Conservation (phyloP, 176 grass and related monocot species). For the Echinochloa phyllopogon region DNA sequence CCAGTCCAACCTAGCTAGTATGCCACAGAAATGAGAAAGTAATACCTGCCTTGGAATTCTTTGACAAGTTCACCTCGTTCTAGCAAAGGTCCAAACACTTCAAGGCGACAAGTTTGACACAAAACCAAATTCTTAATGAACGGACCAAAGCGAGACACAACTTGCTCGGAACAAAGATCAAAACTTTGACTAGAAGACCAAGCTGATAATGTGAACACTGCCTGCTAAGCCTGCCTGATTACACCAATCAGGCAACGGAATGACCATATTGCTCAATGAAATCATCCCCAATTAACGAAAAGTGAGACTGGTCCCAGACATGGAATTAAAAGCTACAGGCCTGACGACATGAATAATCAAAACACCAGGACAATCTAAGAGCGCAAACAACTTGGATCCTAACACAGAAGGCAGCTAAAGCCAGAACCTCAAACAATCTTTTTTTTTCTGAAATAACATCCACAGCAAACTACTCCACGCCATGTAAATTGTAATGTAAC, state of each 20-base stretch:
- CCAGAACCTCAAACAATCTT: background rate
- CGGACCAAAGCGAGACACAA: background rate
- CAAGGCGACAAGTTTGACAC: background rate
- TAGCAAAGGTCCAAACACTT: background rate
- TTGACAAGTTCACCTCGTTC: background rate
- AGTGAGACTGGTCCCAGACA: background rate
- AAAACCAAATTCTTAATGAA: background rate
- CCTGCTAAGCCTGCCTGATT: background rate
- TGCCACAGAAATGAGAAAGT: slow-evolving; percentile 16
- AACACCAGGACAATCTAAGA: background rate
- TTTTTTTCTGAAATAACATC: background rate
- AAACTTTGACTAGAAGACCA: slow-evolving; percentile 12
- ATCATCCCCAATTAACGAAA: background rate
- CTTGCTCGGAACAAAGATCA: background rate
- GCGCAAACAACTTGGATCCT: background rate
- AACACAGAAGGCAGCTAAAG: background rate
- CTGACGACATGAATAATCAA: background rate
- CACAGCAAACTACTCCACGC: background rate
- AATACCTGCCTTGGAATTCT: background rate
- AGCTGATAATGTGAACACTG: background rate
- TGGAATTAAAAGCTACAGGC: background rate
- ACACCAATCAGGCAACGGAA: background rate
- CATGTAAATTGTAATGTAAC: background rate
- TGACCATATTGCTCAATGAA: background rate
- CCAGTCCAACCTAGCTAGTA: background rate